Conservation (phyloP, 768 basidiomycete species). For the Gymnopilus junonius region DNA sequence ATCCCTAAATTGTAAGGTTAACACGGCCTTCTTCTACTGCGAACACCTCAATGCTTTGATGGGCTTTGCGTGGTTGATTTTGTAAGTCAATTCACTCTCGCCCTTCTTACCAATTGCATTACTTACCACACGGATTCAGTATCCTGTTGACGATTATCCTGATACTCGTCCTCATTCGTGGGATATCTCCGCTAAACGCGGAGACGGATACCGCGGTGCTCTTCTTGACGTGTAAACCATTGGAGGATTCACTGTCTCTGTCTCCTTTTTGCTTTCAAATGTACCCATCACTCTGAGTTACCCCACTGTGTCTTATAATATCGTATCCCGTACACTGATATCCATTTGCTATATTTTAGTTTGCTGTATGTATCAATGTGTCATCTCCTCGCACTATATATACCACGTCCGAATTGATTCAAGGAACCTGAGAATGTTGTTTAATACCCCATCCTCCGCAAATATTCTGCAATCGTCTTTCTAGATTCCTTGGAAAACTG, state of each 20-base stretch:
- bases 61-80: conserved; percentile 61
- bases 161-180: neutral
- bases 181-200: neutral
- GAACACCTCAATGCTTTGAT: conserved; percentile 59
- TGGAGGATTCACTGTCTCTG: too few species aligned
- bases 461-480: too few species aligned
- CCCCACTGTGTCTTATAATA: neutral
- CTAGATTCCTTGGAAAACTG: too few species aligned
- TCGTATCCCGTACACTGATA: neutral
- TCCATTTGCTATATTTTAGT: neutral
- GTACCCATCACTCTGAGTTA: neutral
- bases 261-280: too few species aligned
- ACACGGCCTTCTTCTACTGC: conserved; percentile 46
- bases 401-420: too few species aligned
- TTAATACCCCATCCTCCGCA: too few species aligned
- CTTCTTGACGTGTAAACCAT: neutral
- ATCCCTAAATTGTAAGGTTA: conserved; percentile 11
- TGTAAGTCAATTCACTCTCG: conserved; percentile 35
- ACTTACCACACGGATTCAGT: neutral
- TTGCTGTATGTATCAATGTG: neutral
- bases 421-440: too few species aligned
- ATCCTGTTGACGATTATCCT: neutral
- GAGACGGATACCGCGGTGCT: neutral
- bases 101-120: neutral
- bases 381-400: too few species aligned